Evolutionary conservation across 2,329 filamentous ascomycete genomes (phyloP).

Genomic region (Fusarium piperis): DNA sequence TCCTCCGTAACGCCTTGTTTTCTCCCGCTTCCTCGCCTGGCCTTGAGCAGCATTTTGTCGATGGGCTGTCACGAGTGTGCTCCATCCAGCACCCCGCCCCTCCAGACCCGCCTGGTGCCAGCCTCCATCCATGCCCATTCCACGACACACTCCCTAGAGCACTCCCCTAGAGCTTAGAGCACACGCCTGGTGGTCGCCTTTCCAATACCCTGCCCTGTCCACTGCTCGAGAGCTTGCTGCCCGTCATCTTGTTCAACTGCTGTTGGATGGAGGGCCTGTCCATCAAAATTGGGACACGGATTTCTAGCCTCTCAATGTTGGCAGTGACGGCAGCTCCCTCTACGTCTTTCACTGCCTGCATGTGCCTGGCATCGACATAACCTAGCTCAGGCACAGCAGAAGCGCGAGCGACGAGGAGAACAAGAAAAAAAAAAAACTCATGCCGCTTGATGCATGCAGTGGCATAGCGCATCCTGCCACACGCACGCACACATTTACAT

Average conservation of each 20-base stretch:
- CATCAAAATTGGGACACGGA: slow-evolving; percentile 25
- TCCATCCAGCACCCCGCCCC: slow-evolving; percentile 46
- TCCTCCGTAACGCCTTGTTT: slow-evolving; percentile 12
- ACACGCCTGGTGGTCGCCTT: slow-evolving; percentile 32
- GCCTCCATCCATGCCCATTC: slow-evolving; percentile 36
- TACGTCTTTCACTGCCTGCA: slow-evolving; percentile 31
- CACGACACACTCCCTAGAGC: slow-evolving; percentile 34
- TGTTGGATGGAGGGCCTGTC: slow-evolving; percentile 29
- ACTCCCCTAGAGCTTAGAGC: slow-evolving; percentile 35
- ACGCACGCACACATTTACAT: slow-evolving; percentile 20
- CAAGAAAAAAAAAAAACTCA: slow-evolving; percentile 14
- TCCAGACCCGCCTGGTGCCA: slow-evolving; percentile 44
- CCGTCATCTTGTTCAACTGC: slow-evolving; percentile 22
- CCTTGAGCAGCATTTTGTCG: slow-evolving; percentile 34
- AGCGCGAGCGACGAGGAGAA: slow-evolving; percentile 22
- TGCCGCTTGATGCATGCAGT: slow-evolving; percentile 43
- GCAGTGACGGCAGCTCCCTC: slow-evolving; percentile 21
- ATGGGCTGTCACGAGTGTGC: slow-evolving; percentile 46
- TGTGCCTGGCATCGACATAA: slow-evolving; percentile 40
- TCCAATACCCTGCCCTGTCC: slow-evolving; percentile 14
- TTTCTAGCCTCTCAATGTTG: slow-evolving; percentile 28
- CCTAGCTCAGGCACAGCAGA: slow-evolving; percentile 12
- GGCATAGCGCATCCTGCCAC: slow-evolving; percentile 40
- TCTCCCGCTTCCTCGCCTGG: slow-evolving; percentile 6
- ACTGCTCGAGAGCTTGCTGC: slow-evolving; percentile 14